Conservation (phyloP, 2,329 filamentous ascomycete genomes). For the Diaporthe vexans region DNA sequence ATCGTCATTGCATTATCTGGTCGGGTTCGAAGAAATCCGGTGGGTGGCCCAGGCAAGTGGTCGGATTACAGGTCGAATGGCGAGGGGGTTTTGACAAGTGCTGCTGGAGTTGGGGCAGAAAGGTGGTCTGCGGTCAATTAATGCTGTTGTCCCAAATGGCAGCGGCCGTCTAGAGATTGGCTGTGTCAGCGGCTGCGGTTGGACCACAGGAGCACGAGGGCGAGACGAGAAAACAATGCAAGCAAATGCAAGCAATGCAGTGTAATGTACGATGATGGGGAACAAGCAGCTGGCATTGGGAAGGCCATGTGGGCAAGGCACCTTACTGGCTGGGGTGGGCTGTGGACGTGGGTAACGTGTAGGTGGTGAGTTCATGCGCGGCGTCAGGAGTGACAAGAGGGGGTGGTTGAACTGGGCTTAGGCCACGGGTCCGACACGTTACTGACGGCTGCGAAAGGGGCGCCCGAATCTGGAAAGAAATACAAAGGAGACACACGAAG, state of each 20-base stretch:
- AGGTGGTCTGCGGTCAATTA: conserved; percentile 33
- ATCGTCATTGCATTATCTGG: conserved; percentile 55
- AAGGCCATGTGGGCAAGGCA: conserved; percentile 30
- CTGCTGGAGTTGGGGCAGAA: conserved; percentile 28
- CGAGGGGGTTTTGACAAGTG: conserved; percentile 7
- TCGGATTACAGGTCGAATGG: conserved; percentile 14
- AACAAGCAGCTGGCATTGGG: conserved; percentile 35
- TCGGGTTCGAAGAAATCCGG: conserved; percentile 20
- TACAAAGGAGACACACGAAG: conserved; percentile 32
- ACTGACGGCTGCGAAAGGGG: conserved; percentile 30
- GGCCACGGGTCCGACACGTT: conserved; percentile 20
- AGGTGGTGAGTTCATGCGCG: conserved; percentile 36
- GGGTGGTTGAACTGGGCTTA: background rate
- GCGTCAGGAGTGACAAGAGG: conserved; percentile 36
- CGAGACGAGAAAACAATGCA: conserved; percentile 34
- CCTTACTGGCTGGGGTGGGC: conserved; percentile 39
- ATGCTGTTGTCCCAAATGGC: conserved; percentile 35
- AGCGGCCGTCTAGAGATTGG: conserved; percentile 42
- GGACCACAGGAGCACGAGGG: conserved; percentile 34
- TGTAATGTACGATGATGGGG: conserved; percentile 40
- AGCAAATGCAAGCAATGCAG: conserved; percentile 41
- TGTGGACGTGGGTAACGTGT: conserved; percentile 24
- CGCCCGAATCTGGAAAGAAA: conserved; percentile 27
- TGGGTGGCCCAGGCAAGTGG: conserved; percentile 15
- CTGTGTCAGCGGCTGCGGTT: conserved; percentile 41